Conservation (phyloP, 768 basidiomycete species). For the Leccinum sublutescens region DNA sequence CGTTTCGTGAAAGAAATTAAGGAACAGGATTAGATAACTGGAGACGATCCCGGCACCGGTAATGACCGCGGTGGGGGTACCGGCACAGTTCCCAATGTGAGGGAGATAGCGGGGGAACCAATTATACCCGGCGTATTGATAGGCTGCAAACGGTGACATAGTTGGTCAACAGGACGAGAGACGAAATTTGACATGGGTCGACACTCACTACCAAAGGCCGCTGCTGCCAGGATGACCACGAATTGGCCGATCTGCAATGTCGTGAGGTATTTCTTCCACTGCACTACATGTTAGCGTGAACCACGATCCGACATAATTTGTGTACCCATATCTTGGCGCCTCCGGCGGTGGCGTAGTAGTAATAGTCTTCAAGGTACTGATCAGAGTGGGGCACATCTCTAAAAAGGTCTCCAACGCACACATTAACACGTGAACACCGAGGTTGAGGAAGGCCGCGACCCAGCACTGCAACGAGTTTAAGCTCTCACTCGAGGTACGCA, state of each 20-base stretch:
- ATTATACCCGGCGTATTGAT: conserved; percentile 18
- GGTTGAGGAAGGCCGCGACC: conserved; percentile 86
- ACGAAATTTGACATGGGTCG: fast-evolving
- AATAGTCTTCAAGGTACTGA: conserved; percentile 67
- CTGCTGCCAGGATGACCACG: conserved; percentile 11
- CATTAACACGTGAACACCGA: conserved; percentile 93
- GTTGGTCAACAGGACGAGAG: not conserved
- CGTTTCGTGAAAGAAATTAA: too few species aligned
- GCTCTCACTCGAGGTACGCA: not conserved
- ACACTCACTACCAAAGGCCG: conserved; percentile 13
- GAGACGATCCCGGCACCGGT: not conserved
- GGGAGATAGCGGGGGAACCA: conserved; percentile 17
- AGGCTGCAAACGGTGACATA: not conserved
- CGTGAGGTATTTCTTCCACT: conserved; percentile 29
- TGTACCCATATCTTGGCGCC: conserved; percentile 21
- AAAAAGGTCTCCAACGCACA: conserved; percentile 48
- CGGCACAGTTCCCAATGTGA: conserved; percentile 15
- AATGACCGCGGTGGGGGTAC: conserved; percentile 15
- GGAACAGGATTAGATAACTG: too few species aligned
- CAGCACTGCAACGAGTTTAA: conserved; percentile 60
- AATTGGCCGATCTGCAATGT: conserved; percentile 26
- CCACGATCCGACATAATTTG: not conserved
- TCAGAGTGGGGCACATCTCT: conserved; percentile 1
- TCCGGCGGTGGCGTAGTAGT: conserved; percentile 95
- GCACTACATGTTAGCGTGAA: not conserved